These are phyloP conservation scores for Aaosphaeria pasadenensis DNA, from an alignment of 2,329 filamentous ascomycete species.

Conservation along the genomic window DNA sequence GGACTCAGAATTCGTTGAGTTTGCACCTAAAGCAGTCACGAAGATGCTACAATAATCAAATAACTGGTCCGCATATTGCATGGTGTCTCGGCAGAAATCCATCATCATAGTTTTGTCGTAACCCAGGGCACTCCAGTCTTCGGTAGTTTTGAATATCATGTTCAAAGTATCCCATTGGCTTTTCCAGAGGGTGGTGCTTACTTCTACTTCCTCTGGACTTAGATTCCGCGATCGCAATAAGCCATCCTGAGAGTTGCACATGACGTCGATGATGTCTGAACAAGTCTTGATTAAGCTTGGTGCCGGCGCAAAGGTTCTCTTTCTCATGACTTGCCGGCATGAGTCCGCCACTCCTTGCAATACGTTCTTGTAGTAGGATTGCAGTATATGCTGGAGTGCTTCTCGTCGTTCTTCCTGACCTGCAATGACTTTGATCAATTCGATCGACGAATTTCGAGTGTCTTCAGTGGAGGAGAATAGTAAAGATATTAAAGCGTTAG, in stretches of 20 bases:
- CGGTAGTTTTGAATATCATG: constrained; percentile 78
- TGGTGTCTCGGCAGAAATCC: constrained; percentile 89
- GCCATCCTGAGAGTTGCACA: constrained; percentile 62
- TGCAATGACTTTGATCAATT: constrained; percentile 80
- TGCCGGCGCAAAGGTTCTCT: constrained; percentile 58
- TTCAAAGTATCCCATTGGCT: constrained; percentile 78
- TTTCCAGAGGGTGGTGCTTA: constrained; percentile 77
- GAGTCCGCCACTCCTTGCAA: constrained; percentile 57
- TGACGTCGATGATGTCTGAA: constrained; percentile 60
- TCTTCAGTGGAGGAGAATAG: constrained; percentile 78
- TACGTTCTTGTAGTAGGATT: constrained; percentile 54
- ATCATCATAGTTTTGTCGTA: constrained; percentile 79
- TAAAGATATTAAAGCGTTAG: constrained; percentile 72
- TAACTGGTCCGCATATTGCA: constrained; percentile 85
- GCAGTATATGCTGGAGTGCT: constrained; percentile 60
- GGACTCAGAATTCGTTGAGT: constrained; percentile 30
- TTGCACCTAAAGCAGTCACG: constrained; percentile 61
- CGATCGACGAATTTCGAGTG: constrained; percentile 75
- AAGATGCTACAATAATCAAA: constrained; percentile 85
- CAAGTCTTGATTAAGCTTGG: constrained; percentile 60
- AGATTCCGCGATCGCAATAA: constrained; percentile 59
- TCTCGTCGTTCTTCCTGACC: constrained; percentile 62
- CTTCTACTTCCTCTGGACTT: constrained; percentile 59
- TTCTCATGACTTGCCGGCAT: constrained; percentile 53
- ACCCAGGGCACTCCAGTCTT: constrained; percentile 71